A percentile compares a stretch with the other conserved stretches of the same genome.
Conservation (phyloP, 2,329 filamentous ascomycete genomes). For the Aureobasidium sp. region DNA sequence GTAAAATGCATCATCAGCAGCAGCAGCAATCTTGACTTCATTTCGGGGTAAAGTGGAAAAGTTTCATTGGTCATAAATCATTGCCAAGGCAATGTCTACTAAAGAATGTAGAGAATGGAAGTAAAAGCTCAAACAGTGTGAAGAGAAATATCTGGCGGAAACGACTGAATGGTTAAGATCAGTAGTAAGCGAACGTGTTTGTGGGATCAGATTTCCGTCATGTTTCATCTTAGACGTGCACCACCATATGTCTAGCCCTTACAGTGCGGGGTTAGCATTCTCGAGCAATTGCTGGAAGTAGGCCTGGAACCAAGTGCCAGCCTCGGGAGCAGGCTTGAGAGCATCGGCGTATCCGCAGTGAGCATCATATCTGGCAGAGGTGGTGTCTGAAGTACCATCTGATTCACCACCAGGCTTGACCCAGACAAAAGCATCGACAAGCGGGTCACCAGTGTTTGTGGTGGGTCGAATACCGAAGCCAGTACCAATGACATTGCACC, state of each 20-base stretch:
- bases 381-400: slow-evolving; percentile 27
- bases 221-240: too few species aligned
- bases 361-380: slow-evolving; percentile 31
- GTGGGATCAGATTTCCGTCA: neutral
- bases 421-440: slow-evolving; percentile 63
- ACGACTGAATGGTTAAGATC: neutral
- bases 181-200: neutral
- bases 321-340: slow-evolving; percentile 50
- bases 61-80: too few species aligned
- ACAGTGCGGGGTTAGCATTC: slow-evolving; percentile 30
- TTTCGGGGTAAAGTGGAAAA: too few species aligned
- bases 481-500: slow-evolving; percentile 58
- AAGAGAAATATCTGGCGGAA: neutral
- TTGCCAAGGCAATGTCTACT: too few species aligned
- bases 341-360: slow-evolving; percentile 42
- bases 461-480: slow-evolving; percentile 60
- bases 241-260: neutral
- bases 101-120: neutral
- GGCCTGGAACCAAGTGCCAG: slow-evolving; percentile 59
- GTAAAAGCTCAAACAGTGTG: too few species aligned
- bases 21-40: too few species aligned
- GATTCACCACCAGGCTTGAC: slow-evolving; percentile 58
- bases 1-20: too few species aligned
- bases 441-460: slow-evolving; percentile 51
- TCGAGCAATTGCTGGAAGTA: slow-evolving; percentile 32